Percentiles rank a stretch among this genome's conserved stretches.
Evolutionary conservation across 306 rosid species (phyloP).

Genomic region (Fragaria ananassa): DNA sequence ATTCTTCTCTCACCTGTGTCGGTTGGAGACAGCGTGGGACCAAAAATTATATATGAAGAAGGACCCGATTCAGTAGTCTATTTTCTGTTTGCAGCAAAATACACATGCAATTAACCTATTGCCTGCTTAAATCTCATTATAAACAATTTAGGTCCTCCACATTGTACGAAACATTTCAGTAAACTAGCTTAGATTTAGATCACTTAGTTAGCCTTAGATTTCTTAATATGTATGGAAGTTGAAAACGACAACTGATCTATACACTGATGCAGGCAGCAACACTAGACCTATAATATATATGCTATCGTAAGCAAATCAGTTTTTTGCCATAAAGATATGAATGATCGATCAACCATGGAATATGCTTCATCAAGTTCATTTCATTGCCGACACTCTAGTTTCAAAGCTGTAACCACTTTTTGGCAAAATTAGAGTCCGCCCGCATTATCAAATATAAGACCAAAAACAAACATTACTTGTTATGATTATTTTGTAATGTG

Average conservation of each 20-base stretch:
- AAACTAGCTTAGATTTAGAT: conserved; percentile 2
- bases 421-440: background rate
- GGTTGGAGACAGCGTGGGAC: conserved; percentile 14
- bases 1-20: background rate
- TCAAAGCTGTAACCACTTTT: background rate
- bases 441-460: too few relatives aligned
- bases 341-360: background rate
- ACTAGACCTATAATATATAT: background rate
- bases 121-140: background rate
- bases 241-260: conserved; percentile 22
- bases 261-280: background rate
- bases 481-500: too few relatives aligned
- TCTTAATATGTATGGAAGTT: background rate
- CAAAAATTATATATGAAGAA: background rate
- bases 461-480: too few relatives aligned
- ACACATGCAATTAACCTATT: background rate
- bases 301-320: background rate
- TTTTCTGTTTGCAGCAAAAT: background rate
- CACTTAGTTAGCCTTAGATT: background rate
- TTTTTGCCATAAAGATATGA: background rate
- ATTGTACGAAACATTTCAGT: background rate
- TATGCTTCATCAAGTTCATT: background rate
- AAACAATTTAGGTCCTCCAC: too few relatives aligned
- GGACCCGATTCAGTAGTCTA: background rate
- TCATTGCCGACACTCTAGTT: conserved; percentile 12